Base-by-base conservation (phyloP, 805 yeast species). In the Saturnispora zaruensis region DNA sequence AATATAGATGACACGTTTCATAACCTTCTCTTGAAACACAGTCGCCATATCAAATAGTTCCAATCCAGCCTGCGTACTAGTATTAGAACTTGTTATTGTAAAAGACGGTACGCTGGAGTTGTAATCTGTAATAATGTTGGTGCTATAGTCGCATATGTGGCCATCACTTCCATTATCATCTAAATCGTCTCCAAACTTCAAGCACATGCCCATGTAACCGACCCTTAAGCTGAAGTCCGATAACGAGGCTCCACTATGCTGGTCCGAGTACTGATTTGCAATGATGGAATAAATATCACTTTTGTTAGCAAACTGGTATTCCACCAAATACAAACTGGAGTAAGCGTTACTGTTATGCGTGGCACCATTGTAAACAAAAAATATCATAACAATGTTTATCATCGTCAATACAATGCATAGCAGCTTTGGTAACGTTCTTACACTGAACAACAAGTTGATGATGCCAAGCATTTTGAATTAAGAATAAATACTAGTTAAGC, bases 121-220 rank as follows among this genome's bases (percentile, higher is more conserved):
- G 34, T 53, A 53, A 2, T 32, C 23, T 21, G 21, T 33, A 26
- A 49, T 46, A 32, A 53, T 53, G 23, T 53, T 54, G 4, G 38
- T 8, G 5, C 51, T 51, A 38, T 53, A 53, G 13, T 54, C 56
- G 48, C 56, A 53, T 8, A 33, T 41, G 32, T 42, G 18, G 23
- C 41, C 52, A 28, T 37, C 23, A 6, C 32, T n/a, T 2, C 44
- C 45, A 8, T 36, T 16, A 28, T 28, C 16, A 21, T 43, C 48
- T 21, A 33, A 24, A 28, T 8, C 5, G 24, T 44, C 50, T 5
- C 52, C 54, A 46, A 53, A 53, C 34, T 51, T 41, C 11, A 53
- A 24, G 40, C 56, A 53, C 23, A 53, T 37, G 6, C 56, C 56
- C 46, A 46, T 46, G 24, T 49, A 53, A 14, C 56, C 56, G 16